phyloP scores from a whole-genome alignment of 257 asterid species.

The Rehmannia glutinosa region DNA sequence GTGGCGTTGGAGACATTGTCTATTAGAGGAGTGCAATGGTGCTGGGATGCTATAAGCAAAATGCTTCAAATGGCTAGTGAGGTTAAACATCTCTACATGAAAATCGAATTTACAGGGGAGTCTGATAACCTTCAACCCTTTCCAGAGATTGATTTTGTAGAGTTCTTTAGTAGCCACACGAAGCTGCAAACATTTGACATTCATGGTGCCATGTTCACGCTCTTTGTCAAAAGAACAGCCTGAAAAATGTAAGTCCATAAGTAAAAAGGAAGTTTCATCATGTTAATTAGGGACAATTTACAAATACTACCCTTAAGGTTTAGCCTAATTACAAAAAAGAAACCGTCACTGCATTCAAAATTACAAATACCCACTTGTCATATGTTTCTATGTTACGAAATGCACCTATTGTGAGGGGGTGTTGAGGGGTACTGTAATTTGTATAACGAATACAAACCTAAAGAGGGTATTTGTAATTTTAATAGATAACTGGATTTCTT shows the following conservation, averaged over 20 bases:
- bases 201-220: conserved; percentile 99
- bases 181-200: conserved; percentile 73
- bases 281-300: too few species aligned
- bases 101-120: conserved; percentile 87
- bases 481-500: not conserved
- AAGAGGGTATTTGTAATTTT: too few species aligned
- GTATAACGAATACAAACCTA: too few species aligned
- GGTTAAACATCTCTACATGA: conserved; percentile 86
- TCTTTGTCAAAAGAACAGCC: conserved; percentile 89
- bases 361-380: too few species aligned
- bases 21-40: conserved; percentile 87
- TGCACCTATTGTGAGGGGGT: too few species aligned
- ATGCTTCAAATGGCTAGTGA: conserved; percentile 79
- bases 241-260: conserved; percentile 62
- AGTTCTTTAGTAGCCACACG: conserved; percentile 83
- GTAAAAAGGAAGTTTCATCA: conserved; percentile 35
- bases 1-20: conserved; percentile 64
- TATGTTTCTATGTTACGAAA: too few species aligned
- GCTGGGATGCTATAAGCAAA: conserved; percentile 75
- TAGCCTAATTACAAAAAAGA: too few species aligned
- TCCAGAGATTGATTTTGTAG: conserved; percentile 79
- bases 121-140: conserved; percentile 64
- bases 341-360: too few species aligned
- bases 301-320: too few species aligned
- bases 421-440: too few species aligned